Evolutionary conservation across 257 asterid species (phyloP).

Genomic region (Solanum appendiculatum): DNA sequence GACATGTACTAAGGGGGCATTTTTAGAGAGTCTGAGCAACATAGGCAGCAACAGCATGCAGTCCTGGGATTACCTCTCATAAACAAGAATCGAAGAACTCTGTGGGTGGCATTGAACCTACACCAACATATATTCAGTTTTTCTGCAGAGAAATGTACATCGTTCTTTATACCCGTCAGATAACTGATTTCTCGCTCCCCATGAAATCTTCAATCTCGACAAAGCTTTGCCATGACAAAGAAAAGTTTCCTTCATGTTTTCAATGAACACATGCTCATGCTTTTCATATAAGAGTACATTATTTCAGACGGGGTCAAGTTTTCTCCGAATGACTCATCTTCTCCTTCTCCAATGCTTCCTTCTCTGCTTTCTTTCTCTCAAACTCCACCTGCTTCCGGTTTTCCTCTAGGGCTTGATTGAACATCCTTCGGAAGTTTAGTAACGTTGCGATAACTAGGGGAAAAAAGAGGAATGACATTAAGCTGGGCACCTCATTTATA

Average conservation of each 20-base stretch:
- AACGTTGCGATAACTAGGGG: constrained; percentile 65
- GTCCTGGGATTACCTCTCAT: neutral
- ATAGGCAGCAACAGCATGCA: neutral
- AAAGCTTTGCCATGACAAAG: neutral
- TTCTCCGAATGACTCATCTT: constrained; percentile 29
- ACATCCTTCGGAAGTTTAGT: constrained; percentile 73
- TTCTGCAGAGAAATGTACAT: neutral
- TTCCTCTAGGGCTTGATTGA: constrained; percentile 71
- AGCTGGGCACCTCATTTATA: neutral
- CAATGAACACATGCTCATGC: neutral
- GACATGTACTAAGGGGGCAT: neutral
- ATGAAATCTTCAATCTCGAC: neutral
- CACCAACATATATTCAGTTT: neutral
- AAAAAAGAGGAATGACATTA: neutral
- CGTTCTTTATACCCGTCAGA: neutral
- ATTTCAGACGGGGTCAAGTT: constrained; percentile 7
- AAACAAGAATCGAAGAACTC: neutral
- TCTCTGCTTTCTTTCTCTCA: constrained; percentile 85
- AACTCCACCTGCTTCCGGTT: constrained; percentile 78
- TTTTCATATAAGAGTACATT: neutral
- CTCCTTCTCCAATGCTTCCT: constrained; percentile 53
- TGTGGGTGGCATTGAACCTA: neutral
- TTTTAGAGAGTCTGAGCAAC: neutral
- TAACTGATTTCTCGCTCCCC: neutral
- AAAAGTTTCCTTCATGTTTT: neutral